These are phyloP conservation scores for Aspergillus viridinutans DNA, from an alignment of 2,329 filamentous ascomycete genomes.

Conservation along the genomic window DNA sequence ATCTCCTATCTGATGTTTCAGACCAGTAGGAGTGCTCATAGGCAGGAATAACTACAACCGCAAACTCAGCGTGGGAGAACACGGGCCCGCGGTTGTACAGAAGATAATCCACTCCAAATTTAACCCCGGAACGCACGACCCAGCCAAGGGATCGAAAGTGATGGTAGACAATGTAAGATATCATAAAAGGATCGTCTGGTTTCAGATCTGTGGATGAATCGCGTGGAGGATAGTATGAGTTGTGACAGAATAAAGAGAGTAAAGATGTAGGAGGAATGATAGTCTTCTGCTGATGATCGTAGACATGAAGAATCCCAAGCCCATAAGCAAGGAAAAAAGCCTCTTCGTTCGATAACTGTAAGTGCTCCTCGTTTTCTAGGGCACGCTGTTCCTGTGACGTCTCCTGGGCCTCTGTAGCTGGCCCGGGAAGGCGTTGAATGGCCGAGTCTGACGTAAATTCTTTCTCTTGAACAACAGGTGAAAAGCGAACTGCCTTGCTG, in stretches of 20 bases:
- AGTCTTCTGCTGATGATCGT: conserved; percentile 29
- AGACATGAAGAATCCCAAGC: conserved; percentile 68
- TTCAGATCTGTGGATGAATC: conserved; percentile 44
- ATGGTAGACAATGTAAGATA: conserved; percentile 88
- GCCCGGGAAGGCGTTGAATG: conserved; percentile 11
- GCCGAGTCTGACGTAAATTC: conserved; percentile 46
- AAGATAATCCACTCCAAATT: conserved; percentile 93
- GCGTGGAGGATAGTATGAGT: conserved; percentile 65
- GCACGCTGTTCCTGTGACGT: conserved; percentile 21
- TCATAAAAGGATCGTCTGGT: conserved; percentile 77
- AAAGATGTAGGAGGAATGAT: conserved; percentile 54
- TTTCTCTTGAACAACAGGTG: conserved; percentile 61
- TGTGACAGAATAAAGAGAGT: conserved; percentile 62
- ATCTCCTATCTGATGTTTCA: conserved; percentile 45
- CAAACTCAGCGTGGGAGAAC: conserved; percentile 93
- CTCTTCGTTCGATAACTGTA: conserved; percentile 88
- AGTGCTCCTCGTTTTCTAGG: conserved; percentile 65
- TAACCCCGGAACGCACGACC: conserved; percentile 87
- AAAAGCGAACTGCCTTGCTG: conserved; percentile 66
- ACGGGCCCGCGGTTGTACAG: conserved; percentile 90
- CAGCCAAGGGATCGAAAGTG: conserved; percentile 94
- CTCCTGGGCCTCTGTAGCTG: conserved; percentile 2
- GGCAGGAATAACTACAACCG: conserved; percentile 75
- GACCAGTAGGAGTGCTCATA: conserved; percentile 73
- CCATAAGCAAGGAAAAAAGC: conserved; percentile 84